Evolutionary conservation across 2,329 filamentous ascomycete species (phyloP).

Genomic region (Colletotrichum kahawae): DNA sequence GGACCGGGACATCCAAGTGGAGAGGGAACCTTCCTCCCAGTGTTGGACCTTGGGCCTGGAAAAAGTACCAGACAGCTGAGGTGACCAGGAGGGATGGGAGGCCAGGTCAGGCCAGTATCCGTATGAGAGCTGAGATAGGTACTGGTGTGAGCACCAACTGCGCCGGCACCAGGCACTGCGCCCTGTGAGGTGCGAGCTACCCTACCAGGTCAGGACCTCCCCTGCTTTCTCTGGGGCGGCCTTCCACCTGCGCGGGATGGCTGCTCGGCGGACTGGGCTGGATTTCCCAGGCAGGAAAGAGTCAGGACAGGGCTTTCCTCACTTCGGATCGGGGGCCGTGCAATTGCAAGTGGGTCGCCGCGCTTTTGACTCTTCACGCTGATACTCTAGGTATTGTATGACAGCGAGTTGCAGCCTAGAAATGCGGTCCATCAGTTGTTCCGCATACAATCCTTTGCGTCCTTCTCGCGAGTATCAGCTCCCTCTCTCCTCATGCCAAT

Average conservation of each 20-base stretch:
- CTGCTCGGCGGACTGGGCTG: not conserved
- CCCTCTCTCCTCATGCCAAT: not conserved
- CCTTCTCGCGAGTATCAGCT: not conserved
- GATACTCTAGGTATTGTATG: not conserved
- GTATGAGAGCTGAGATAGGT: not conserved
- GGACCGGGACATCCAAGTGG: slow-evolving; percentile 10
- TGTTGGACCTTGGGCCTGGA: not conserved
- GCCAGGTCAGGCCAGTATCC: not conserved
- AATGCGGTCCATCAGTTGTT: not conserved
- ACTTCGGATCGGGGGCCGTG: not conserved
- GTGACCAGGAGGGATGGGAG: not conserved
- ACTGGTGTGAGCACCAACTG: not conserved
- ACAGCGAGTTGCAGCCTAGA: slow-evolving; percentile 1
- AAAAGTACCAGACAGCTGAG: not conserved
- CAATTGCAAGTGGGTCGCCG: slow-evolving; percentile 3
- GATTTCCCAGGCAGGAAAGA: not conserved
- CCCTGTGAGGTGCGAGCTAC: not conserved
- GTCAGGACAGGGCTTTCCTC: not conserved
- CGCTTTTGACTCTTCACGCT: not conserved
- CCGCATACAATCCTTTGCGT: not conserved
- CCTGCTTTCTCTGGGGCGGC: not conserved
- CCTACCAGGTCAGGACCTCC: not conserved
- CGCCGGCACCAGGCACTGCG: not conserved
- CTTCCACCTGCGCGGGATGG: not conserved
- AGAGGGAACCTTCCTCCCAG: not conserved